A percentile compares a stretch with the other conserved stretches of the same genome.
Evolutionary conservation across 805 yeast species (phyloP).

Genomic region (Monosporozyma aquatica): DNA sequence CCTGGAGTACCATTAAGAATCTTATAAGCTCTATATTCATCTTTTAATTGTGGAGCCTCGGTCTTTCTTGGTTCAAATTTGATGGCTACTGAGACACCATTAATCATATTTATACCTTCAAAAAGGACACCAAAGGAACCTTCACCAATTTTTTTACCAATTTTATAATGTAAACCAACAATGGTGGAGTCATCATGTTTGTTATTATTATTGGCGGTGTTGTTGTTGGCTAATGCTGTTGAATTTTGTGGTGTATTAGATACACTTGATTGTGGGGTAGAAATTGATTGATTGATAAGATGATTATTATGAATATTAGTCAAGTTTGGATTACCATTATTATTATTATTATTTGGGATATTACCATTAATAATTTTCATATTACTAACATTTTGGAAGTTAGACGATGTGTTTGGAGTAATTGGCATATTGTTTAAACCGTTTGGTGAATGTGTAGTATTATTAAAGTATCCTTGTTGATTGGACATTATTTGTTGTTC

Average conservation of each 20-base stretch:
- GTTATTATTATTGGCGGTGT: neutral
- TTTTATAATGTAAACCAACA: constrained; percentile 92
- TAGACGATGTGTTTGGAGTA: constrained; percentile 7
- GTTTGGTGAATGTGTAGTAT: neutral
- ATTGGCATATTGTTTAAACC: constrained; percentile 2
- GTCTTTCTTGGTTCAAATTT: constrained; percentile 95
- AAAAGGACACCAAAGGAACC: constrained; percentile 97
- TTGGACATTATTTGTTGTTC: neutral
- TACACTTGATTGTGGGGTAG: constrained; percentile 4
- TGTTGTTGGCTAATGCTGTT: neutral
- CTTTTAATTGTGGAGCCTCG: constrained; percentile 95
- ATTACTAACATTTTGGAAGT: constrained; percentile 7
- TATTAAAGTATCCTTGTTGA: constrained; percentile 1
- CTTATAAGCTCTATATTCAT: constrained; percentile 92
- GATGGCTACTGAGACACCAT: constrained; percentile 89
- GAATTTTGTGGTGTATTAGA: constrained; percentile 3
- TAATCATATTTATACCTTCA: constrained; percentile 88
- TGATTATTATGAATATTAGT: constrained; percentile 1
- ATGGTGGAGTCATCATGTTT: constrained; percentile 22
- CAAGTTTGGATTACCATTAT: neutral
- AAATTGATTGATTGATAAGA: neutral
- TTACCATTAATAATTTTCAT: constrained; percentile 13
- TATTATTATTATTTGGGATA: constrained; percentile 4
- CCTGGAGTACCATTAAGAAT: constrained; percentile 75
- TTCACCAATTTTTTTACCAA: constrained; percentile 96